phyloP scores from a whole-genome alignment of 306 rosid species.

The Fragaria nilgerrensis region DNA sequence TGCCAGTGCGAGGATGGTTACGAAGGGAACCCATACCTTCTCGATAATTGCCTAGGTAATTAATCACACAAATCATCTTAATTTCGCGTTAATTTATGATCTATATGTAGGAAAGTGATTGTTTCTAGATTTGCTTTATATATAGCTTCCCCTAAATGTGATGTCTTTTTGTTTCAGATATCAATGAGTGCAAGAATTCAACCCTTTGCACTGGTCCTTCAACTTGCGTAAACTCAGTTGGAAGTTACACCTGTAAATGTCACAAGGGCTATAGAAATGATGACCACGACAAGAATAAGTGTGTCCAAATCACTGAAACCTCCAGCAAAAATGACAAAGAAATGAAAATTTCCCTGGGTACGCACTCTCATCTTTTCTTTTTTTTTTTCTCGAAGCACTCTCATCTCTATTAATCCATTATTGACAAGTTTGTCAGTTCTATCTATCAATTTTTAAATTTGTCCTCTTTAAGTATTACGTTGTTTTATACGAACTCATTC shows the following conservation, averaged over 20 bases:
- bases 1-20: conserved; percentile 4
- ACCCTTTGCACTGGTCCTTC: neutral
- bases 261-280: neutral
- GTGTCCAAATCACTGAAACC: too few relatives aligned
- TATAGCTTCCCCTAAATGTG: too few relatives aligned
- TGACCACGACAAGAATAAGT: neutral
- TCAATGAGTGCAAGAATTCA: conserved; percentile 5
- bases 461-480: too few relatives aligned
- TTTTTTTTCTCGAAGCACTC: too few relatives aligned
- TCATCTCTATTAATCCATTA: too few relatives aligned
- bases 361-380: neutral
- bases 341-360: neutral
- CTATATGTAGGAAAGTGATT: too few relatives aligned
- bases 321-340: neutral
- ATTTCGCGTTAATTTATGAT: neutral
- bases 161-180: neutral
- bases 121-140: too few relatives aligned
- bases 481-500: too few relatives aligned
- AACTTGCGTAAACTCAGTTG: neutral
- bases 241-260: neutral
- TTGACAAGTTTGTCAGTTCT: too few relatives aligned
- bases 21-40: conserved; percentile 17
- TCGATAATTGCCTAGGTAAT: neutral
- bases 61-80: neutral
- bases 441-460: too few relatives aligned